These are phyloP conservation scores for Leishmania turanica DNA, from an alignment of 208 protist genomes.

Conservation along the genomic window DNA sequence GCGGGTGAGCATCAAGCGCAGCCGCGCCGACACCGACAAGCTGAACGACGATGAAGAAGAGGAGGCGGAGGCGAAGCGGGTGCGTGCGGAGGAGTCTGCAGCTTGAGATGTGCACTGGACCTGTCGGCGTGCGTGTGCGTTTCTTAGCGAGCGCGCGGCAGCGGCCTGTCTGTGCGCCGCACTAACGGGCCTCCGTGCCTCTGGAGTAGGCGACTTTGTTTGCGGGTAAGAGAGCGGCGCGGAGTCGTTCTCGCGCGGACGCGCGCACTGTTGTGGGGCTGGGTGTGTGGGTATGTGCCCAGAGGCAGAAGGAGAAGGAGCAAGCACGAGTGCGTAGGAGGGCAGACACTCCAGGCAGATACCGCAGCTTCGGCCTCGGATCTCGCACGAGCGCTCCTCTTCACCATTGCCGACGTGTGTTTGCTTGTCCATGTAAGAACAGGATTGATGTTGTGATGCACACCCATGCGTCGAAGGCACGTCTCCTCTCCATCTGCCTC, in stretches of 20 bases:
- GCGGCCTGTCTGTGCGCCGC: not conserved
- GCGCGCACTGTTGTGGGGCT: not conserved
- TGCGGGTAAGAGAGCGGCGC: not conserved
- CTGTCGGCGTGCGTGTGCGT: too few relatives aligned
- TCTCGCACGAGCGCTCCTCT: not conserved
- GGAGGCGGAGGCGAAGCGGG: conserved; percentile 20
- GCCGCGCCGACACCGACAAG: conserved; percentile 16
- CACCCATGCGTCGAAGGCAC: not conserved
- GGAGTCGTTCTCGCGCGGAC: not conserved
- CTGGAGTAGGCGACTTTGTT: too few relatives aligned
- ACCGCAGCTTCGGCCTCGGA: too few relatives aligned
- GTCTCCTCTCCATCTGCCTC: not conserved
- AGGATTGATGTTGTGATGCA: not conserved
- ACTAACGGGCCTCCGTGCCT: not conserved
- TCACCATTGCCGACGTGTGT: not conserved
- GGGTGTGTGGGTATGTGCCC: not conserved
- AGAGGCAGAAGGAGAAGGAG: not conserved
- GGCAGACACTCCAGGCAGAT: not conserved
- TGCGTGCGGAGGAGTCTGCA: conserved; percentile 13
- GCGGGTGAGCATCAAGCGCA: conserved; percentile 22
- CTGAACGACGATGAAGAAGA: conserved; percentile 22
- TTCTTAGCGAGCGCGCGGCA: not conserved
- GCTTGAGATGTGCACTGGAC: not conserved
- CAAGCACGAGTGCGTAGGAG: not conserved
- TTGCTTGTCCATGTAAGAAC: not conserved